Base-by-base conservation (phyloP, 176 grass and related monocot genomes). In the Echinochloa phyllopogon region DNA sequence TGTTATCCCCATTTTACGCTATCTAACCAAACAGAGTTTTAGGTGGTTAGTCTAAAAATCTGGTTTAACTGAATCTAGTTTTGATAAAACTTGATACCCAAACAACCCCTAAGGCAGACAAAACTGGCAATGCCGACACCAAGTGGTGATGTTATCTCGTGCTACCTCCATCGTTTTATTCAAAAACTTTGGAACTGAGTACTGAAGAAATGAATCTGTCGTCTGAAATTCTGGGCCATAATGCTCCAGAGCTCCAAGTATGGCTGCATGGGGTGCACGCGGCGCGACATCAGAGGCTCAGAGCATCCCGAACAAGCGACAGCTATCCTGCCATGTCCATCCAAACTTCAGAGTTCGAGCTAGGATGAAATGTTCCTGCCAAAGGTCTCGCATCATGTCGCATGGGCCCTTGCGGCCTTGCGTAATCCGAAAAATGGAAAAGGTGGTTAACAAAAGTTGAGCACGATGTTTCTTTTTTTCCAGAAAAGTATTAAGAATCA, bases 401-500 rank as follows among this genome's bases (percentile, higher is more conserved):
- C 25, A 39, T 20, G 23, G 41, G 18, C 42, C 17, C 15, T 78
- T 37, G 16, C 1, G 18, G 24, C 17, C 15, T 78, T 37, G 16
- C 1, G 25, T 37, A 49, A 49, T 79, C 60, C 37, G 3, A 2
- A 53, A 41, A 59, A 49, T n/a, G 44, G 12, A 79, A 37, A 29
- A 79, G 10, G 10, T 49, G 10, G 51, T 65, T 17, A 65, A 9
- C 44, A 36, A 14, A 79, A 51, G 77, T 15, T 39, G 44, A 9
- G 20, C 10, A 40, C 73, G 51, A 57, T 1, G 72, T n/a, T 65
- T 47, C 59, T 51, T 65, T 80, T 79, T 20, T 16, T 1, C 8
- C 10, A 50, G 20, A 79, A 64, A 47, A 39, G 77, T 21, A 65
- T 8, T 9, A n/a, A 37, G 77, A 80, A 66, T 80, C 77, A n/a